Conservation (phyloP, 257 asterid species). For the Plectranthus barbatus region DNA sequence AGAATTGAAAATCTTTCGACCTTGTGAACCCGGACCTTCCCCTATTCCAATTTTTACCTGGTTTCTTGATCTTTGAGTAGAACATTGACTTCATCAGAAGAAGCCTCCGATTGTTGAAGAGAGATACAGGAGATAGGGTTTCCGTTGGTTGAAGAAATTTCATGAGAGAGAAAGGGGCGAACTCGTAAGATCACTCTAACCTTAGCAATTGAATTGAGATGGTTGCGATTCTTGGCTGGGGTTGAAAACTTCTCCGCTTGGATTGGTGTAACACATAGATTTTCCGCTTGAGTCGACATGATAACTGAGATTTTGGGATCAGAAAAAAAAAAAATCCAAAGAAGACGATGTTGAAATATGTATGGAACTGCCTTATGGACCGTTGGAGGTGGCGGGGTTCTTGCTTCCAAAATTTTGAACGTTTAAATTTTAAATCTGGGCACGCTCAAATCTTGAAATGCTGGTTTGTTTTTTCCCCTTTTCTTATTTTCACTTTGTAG, state of each 20-base stretch:
- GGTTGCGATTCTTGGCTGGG: conserved; percentile 31
- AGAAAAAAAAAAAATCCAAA: not conserved
- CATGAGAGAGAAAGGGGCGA: conserved; percentile 75
- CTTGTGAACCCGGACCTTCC: not conserved
- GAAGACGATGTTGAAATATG: not conserved
- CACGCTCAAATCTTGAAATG: not conserved
- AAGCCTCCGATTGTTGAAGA: conserved; percentile 20
- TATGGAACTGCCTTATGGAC: not conserved
- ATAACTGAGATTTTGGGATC: not conserved
- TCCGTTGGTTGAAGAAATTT: conserved; percentile 29
- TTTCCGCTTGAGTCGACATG: conserved; percentile 25
- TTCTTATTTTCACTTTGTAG: too few relatives aligned
- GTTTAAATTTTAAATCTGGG: conserved; percentile 17
- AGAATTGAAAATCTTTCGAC: not conserved
- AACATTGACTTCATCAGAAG: conserved; percentile 50
- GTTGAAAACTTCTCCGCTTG: conserved; percentile 20
- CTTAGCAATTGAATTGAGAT: conserved; percentile 30
- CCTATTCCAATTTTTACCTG: too few relatives aligned
- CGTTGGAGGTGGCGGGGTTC: conserved; percentile 8
- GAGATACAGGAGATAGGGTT: conserved; percentile 50
- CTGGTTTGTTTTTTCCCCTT: not conserved
- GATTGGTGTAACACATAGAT: conserved; percentile 16
- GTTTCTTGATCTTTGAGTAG: conserved; percentile 62
- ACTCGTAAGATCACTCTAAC: conserved; percentile 67
- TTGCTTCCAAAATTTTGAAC: not conserved